These are phyloP conservation scores for Globisporangium solare DNA, from an alignment of 352 stramenopile genomes.

Conservation along the genomic window DNA sequence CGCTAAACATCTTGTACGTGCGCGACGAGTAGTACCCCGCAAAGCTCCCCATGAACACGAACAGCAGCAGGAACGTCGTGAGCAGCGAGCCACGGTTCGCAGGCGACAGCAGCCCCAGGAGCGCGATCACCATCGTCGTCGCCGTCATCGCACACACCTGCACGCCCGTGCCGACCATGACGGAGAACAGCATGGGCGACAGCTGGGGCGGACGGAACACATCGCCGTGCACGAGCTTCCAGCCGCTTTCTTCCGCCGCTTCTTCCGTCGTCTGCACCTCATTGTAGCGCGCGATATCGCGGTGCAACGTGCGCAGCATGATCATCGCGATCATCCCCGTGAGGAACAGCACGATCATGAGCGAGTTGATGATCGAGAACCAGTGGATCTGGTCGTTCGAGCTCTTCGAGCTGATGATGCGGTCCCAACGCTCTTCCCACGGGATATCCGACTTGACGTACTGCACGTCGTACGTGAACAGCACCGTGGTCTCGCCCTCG, in stretches of 20 bases:
- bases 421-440: slow-evolving; percentile 98
- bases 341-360: slow-evolving; percentile 99
- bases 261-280: slow-evolving; percentile 93
- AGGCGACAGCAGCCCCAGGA: slow-evolving; percentile 94
- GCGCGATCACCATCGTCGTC: slow-evolving; percentile 92
- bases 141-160: slow-evolving; percentile 96
- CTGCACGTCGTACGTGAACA: slow-evolving; percentile 99
- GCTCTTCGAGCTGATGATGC: slow-evolving; percentile 96
- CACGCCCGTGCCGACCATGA: slow-evolving; percentile 94
- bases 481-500: slow-evolving; percentile 73
- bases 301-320: slow-evolving; percentile 98
- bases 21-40: slow-evolving; percentile 95
- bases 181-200: slow-evolving; percentile 93
- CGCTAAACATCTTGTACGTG: slow-evolving; percentile 98
- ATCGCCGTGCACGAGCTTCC: slow-evolving; percentile 96
- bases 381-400: slow-evolving; percentile 99
- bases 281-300: slow-evolving; percentile 97
- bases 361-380: slow-evolving; percentile 99
- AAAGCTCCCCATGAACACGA: slow-evolving; percentile 97
- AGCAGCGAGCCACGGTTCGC: slow-evolving; percentile 96
- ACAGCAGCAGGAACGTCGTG: slow-evolving; percentile 96
- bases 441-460: slow-evolving; percentile 93
- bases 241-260: slow-evolving; percentile 93
- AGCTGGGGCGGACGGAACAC: slow-evolving; percentile 97
- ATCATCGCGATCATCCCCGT: slow-evolving; percentile 99